Evolutionary conservation across 169 alveolate species (phyloP).

Genomic region (Plasmodium sp.): DNA sequence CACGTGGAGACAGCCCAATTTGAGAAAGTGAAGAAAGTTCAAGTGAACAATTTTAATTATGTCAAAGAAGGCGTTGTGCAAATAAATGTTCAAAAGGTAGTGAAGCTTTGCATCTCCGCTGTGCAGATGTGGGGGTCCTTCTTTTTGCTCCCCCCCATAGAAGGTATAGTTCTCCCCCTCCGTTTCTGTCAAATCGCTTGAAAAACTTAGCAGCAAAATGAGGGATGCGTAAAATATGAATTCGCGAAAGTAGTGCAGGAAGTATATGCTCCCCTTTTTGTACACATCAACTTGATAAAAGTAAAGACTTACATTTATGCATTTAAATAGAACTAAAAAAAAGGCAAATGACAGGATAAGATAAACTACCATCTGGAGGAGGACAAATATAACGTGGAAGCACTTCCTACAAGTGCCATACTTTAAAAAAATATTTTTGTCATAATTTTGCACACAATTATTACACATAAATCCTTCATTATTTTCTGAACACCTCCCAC

Average conservation of each 20-base stretch:
- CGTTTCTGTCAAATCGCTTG: conserved; percentile 72
- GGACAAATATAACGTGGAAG: conserved; percentile 8
- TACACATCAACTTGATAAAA: conserved; percentile 48
- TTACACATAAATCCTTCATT: conserved; percentile 67
- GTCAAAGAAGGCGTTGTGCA: conserved; percentile 68
- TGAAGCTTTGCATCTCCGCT: conserved; percentile 20
- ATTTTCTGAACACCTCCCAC: conserved; percentile 58
- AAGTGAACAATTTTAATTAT: conserved; percentile 38
- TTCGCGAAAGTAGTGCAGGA: conserved; percentile 70
- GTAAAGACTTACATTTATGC: conserved; percentile 61
- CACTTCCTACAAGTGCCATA: conserved; percentile 55
- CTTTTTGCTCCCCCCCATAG: neutral
- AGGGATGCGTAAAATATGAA: conserved; percentile 58
- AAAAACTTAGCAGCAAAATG: conserved; percentile 44
- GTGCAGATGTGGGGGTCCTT: neutral
- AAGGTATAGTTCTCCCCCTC: conserved; percentile 33
- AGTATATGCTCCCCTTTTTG: conserved; percentile 48
- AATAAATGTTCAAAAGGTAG: conserved; percentile 54
- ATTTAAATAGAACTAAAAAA: conserved; percentile 28
- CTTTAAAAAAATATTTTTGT: conserved; percentile 67
- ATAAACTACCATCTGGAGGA: conserved; percentile 14
- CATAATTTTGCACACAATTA: conserved; percentile 59
- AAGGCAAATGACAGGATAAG: conserved; percentile 12
- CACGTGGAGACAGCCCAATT: conserved; percentile 15
- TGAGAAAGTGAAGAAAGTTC: conserved; percentile 19